Percentiles rank a stretch among this genome's conserved stretches.
phyloP scores from a whole-genome alignment of 2,329 filamentous ascomycete species.

The Graphilbum fragrans region DNA sequence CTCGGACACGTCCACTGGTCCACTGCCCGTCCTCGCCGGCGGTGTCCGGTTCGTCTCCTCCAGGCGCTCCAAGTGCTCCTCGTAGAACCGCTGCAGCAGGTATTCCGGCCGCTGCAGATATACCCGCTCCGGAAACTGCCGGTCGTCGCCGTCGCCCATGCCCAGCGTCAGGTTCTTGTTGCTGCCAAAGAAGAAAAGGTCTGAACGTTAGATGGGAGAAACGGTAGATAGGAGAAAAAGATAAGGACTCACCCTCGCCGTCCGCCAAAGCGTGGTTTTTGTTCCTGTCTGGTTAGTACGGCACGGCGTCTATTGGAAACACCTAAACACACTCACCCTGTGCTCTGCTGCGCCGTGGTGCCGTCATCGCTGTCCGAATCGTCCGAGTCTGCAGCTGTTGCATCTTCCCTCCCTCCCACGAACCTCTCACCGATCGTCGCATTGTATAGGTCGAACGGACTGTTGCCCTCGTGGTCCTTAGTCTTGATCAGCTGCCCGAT shows the following conservation, averaged over 20 bases:
- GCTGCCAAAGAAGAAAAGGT: slow-evolving; percentile 88
- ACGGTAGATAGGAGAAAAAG: not conserved
- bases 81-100: slow-evolving; percentile 61
- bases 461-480: slow-evolving; percentile 90
- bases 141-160: slow-evolving; percentile 89
- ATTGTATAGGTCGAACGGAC: slow-evolving; percentile 86
- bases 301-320: not conserved
- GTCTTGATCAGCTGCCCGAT: slow-evolving; percentile 77
- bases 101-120: slow-evolving; percentile 64
- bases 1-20: slow-evolving; percentile 25
- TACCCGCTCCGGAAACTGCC: slow-evolving; percentile 84
- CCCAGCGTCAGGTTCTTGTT: slow-evolving; percentile 92
- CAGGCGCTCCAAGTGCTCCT: slow-evolving; percentile 53
- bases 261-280: slow-evolving; percentile 10
- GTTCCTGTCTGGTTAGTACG: slow-evolving; percentile 4
- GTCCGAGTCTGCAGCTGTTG: not conserved
- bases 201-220: slow-evolving; percentile 20
- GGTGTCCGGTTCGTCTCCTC: slow-evolving; percentile 20
- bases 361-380: slow-evolving; percentile 3
- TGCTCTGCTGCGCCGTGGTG: not conserved
- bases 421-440: slow-evolving; percentile 72
- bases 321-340: not conserved
- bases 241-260: slow-evolving; percentile 41
- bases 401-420: slow-evolving; percentile 28
- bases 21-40: slow-evolving; percentile 3